Percentiles rank a stretch among this genome's conserved stretches.
Conservation (phyloP, 495 filamentous ascomycete genomes). For the Sphaerosporella brunnea region DNA sequence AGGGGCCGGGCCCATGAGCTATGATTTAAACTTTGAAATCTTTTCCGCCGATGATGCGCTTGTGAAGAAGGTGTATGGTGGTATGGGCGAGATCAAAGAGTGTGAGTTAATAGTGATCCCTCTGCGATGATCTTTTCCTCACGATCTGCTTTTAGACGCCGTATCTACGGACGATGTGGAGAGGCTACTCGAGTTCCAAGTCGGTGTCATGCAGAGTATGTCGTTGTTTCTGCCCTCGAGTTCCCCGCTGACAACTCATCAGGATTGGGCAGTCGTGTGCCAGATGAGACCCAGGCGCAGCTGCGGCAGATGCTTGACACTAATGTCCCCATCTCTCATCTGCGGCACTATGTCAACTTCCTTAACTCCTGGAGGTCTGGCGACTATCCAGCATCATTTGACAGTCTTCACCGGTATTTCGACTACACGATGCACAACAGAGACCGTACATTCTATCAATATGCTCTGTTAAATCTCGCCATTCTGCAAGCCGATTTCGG, state of each 20-base stretch:
- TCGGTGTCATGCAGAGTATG: constrained; percentile 69
- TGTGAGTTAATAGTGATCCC: constrained; percentile 8
- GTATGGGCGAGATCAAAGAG: constrained; percentile 14
- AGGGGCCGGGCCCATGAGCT: constrained; percentile 39
- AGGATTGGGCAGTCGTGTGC: constrained; percentile 52
- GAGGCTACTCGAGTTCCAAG: constrained; percentile 67
- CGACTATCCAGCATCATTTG: constrained; percentile 76
- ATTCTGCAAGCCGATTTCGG: constrained; percentile 93
- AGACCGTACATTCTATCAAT: constrained; percentile 81
- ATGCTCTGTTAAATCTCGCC: constrained; percentile 83
- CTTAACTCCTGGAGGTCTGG: constrained; percentile 82
- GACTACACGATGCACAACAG: constrained; percentile 87
- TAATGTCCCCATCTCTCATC: constrained; percentile 47
- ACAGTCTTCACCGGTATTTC: constrained; percentile 86
- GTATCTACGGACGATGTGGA: constrained; percentile 73
- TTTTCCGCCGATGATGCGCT: constrained; percentile 29
- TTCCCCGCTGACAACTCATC: constrained; percentile 22
- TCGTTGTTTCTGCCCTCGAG: constrained; percentile 1
- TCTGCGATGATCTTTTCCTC: too few species aligned
- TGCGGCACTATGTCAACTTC: constrained; percentile 66
- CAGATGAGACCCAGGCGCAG: constrained; percentile 44
- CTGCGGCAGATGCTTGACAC: constrained; percentile 49
- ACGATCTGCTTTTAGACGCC: constrained; percentile 17
- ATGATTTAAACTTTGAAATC: constrained; percentile 35
- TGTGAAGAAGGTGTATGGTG: constrained; percentile 41